Evolutionary conservation across 768 basidiomycete genomes (phyloP).

Genomic region (Galerina sulciceps): DNA sequence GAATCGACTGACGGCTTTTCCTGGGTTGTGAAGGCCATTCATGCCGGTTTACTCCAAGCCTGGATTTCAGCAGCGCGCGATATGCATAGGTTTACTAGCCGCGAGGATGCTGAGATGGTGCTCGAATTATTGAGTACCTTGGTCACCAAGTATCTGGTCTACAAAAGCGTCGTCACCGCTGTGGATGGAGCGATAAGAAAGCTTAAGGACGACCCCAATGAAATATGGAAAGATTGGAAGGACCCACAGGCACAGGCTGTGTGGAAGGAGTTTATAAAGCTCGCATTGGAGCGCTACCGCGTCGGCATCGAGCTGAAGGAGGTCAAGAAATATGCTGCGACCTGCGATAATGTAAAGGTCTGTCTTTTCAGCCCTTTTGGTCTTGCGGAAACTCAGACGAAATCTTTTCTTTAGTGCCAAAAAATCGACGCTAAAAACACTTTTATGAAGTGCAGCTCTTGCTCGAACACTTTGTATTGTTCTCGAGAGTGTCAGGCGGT

Average conservation of each 20-base stretch:
- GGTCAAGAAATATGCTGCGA: constrained; percentile 32
- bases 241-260: constrained; percentile 23
- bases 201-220: constrained; percentile 15
- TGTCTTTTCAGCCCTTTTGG: background rate
- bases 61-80: constrained; percentile 31
- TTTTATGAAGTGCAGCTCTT: constrained; percentile 37
- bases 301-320: constrained; percentile 27
- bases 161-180: constrained; percentile 37
- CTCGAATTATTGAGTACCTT: constrained; percentile 27
- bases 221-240: constrained; percentile 17
- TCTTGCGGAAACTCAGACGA: background rate
- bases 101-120: constrained; percentile 35
- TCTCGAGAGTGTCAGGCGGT: constrained; percentile 40
- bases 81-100: constrained; percentile 25
- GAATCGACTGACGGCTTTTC: constrained; percentile 42
- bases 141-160: constrained; percentile 40
- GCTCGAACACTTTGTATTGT: constrained; percentile 40
- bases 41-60: constrained; percentile 35
- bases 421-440: constrained; percentile 36
- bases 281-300: constrained; percentile 29
- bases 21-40: constrained; percentile 36
- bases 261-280: constrained; percentile 29
- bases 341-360: constrained; percentile 41
- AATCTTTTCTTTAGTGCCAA: constrained; percentile 30
- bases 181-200: constrained; percentile 32